Evolutionary conservation across 139 green algal species (phyloP), one percentile per base, ranked within the genome.

Genomic region (Coelastrella sp.): DNA sequence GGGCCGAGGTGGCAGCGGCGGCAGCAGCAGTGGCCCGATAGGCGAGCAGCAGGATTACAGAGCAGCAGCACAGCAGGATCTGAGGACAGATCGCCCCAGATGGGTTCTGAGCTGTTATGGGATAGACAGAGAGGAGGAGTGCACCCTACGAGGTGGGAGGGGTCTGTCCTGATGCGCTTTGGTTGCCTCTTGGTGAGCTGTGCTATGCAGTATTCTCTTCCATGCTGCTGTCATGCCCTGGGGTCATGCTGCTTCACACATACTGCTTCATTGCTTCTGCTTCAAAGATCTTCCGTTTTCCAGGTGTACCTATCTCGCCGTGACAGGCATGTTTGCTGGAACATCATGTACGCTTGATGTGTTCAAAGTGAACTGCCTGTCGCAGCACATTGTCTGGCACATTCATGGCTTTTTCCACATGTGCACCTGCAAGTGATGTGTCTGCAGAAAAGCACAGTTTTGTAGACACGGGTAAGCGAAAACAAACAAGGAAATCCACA

Each of bases 81-180:
- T 90, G n/a, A 90, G 68, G 73, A 84, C 85, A 8, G 85, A 90
- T 4, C 10, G 73, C 22, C 85, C 85, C 3, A 61, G 23, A 5
- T 90, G 85, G 85, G 19, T 90, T 7, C 17, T 90, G 56, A 90
- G 85, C 73, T 90, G 85, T 47, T 90, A 90, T 47, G 85, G 23
- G 3, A 84, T 90, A 66, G 85, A 90, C 58, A 68, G 73, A 10
- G 73, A 61, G 4, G 8, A 90, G n/a, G 54, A 56, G 0, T 73
- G 73, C 85, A 66, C 56, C 59, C n/a, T 90, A 0, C 3, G n/a
- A 77, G 85, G 85, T 90, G 59, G 22, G 22, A 5, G 7, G 13
- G 8, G 20, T 54, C 16, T 32, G 8, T 2, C 6, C 14, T 2
- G n/a, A 11, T 11, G 7, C 2, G 14, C 19, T 78, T 11, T 0